These are phyloP conservation scores for Psilocybe tampanensis DNA, from an alignment of 768 basidiomycete species.

Conservation along the genomic window DNA sequence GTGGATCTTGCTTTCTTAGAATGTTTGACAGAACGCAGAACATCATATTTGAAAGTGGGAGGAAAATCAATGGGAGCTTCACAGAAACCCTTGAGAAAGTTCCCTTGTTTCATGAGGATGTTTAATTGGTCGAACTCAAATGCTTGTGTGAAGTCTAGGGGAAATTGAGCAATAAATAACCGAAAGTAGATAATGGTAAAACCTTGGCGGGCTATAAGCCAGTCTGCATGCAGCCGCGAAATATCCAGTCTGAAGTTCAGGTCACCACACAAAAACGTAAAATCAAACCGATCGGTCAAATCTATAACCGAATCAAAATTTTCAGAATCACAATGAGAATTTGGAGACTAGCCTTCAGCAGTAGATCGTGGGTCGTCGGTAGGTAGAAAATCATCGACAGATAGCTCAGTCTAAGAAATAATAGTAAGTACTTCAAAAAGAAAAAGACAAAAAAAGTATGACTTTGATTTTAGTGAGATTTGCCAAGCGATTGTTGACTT, in stretches of 20 bases:
- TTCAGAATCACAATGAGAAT: background rate
- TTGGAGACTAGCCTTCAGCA: constrained; percentile 61
- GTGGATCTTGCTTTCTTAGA: constrained; percentile 43
- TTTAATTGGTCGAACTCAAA: constrained; percentile 90
- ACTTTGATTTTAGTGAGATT: constrained; percentile 92
- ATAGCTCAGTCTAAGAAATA: constrained; percentile 62
- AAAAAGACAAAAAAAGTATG: background rate
- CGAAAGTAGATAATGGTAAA: background rate
- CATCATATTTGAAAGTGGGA: constrained; percentile 94
- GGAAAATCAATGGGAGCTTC: constrained; percentile 86
- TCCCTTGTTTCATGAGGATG: constrained; percentile 68
- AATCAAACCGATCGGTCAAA: constrained; percentile 87
- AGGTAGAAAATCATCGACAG: constrained; percentile 76
- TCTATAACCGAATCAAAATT: constrained; percentile 41
- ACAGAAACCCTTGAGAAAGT: constrained; percentile 74
- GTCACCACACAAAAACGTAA: constrained; percentile 88
- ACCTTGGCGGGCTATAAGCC: constrained; percentile 87
- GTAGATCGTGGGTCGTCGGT: constrained; percentile 62
- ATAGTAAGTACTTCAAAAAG: background rate
- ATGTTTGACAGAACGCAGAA: constrained; percentile 60
- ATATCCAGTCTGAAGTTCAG: constrained; percentile 91
- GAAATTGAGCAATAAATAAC: background rate
- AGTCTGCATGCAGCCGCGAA: constrained; percentile 90
- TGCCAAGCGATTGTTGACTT: constrained; percentile 74
- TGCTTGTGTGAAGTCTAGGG: constrained; percentile 78